Evolutionary conservation across 305 asterid species (phyloP).

Genomic region (Plantago lanceolata): DNA sequence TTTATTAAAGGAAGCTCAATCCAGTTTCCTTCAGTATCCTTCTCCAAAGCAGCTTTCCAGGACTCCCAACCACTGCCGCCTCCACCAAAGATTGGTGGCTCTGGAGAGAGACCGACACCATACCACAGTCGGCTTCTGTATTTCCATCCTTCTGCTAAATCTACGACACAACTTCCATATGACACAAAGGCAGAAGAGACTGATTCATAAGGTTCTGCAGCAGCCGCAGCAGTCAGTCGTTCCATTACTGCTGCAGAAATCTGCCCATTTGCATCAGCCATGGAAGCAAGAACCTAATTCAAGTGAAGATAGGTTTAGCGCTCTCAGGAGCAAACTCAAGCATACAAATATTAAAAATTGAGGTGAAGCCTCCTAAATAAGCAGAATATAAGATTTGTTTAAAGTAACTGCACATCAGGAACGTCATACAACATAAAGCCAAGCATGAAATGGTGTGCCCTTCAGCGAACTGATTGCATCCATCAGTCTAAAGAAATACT

Average conservation of each 20-base stretch:
- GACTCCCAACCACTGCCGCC: constrained; percentile 99
- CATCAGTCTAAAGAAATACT: constrained; percentile 19
- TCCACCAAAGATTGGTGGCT: constrained; percentile 61
- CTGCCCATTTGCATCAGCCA: constrained; percentile 93
- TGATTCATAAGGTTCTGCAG: constrained; percentile 94
- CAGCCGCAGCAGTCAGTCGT: constrained; percentile 92
- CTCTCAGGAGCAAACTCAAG: constrained; percentile 10
- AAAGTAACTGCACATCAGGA: constrained; percentile 21
- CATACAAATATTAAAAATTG: constrained; percentile 7
- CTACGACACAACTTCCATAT: constrained; percentile 83
- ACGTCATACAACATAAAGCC: constrained; percentile 7
- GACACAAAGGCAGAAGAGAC: constrained; percentile 93
- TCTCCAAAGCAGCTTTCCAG: constrained; percentile 86
- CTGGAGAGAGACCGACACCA: constrained; percentile 74
- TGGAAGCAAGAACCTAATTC: constrained; percentile 77
- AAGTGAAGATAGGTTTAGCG: constrained; percentile 29
- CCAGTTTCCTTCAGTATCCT: constrained; percentile 84
- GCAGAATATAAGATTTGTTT: constrained; percentile 13
- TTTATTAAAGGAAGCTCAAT: constrained; percentile 86
- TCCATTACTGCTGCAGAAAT: constrained; percentile 85
- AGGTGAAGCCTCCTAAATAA: constrained; percentile 17
- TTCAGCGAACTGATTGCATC: constrained; percentile 4
- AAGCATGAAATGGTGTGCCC: constrained; percentile 3
- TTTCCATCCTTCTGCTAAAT: constrained; percentile 96
- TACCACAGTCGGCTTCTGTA: constrained; percentile 95